A percentile compares a stretch with the other conserved stretches of the same genome.
Evolutionary conservation across 768 basidiomycete genomes (phyloP).

Genomic region (Rubroboletus pulcherrimus): DNA sequence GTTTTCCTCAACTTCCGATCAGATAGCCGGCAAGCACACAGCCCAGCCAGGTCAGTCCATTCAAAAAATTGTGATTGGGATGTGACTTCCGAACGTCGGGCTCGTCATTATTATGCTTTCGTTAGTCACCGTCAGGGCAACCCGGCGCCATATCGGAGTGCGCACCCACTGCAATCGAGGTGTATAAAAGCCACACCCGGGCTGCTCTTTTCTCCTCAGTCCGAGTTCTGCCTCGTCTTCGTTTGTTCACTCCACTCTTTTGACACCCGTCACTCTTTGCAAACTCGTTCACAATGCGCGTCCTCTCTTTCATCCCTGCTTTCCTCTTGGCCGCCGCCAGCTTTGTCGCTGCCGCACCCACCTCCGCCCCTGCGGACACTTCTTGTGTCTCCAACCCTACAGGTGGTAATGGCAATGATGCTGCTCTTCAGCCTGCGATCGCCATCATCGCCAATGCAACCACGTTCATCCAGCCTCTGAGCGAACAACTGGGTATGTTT

Average conservation of each 20-base stretch:
- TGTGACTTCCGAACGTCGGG: not conserved
- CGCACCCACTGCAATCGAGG: not conserved
- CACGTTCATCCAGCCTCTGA: not conserved
- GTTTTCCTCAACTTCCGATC: not conserved
- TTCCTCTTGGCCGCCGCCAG: conserved; percentile 6
- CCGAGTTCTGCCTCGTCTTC: not conserved
- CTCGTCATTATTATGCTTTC: not conserved
- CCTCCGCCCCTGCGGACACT: not conserved
- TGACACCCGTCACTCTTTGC: conserved; percentile 10
- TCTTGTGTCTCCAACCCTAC: conserved; percentile 3
- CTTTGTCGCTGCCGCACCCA: conserved; percentile 6
- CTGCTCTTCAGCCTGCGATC: conserved; percentile 11
- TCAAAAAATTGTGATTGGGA: conserved; percentile 34
- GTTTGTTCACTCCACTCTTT: conserved; percentile 1
- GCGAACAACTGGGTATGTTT: conserved; percentile 6
- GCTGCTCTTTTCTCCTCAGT: not conserved
- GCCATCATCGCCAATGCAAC: conserved; percentile 13
- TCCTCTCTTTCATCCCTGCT: conserved; percentile 16
- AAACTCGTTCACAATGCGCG: conserved; percentile 11
- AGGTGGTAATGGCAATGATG: conserved; percentile 4
- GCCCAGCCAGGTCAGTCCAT: conserved; percentile 12
- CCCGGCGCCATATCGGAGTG: not conserved
- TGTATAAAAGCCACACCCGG: conserved; percentile 15
- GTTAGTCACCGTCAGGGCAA: not conserved
- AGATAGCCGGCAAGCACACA: not conserved